Evolutionary conservation across 306 rosid species (phyloP), one percentile per base, ranked within the genome.

Genomic region (Cercis canadensis): DNA sequence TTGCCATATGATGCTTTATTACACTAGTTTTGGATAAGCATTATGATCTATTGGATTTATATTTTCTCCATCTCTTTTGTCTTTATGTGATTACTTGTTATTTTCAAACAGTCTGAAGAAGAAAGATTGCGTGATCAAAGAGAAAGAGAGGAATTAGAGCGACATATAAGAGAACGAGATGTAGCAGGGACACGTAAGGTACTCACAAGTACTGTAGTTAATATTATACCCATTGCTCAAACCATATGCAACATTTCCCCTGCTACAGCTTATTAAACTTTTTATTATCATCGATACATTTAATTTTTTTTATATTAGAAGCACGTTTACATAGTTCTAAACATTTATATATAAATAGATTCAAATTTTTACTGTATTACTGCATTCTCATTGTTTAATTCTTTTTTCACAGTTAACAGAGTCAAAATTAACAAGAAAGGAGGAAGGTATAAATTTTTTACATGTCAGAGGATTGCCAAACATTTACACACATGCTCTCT

Each of bases 61-160:
- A 45, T 53, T 52, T 64, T 54, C 32, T 67, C 12, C 2, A 31
- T 56, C 57, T 52, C 45, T 66, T 37, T 46, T 18, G 34, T 46
- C 18, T 21, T 62, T 16, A 45, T 65, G 51, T 70, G 55, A 46
- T 60, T 67, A 36, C 37, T 36, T 75, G 73, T 70, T 32, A 54
- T 74, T 54, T 65, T 63, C 32, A 36, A 80, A 79, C 86, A 92
- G 96, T 93, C 96, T 6, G 96, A 90, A 53, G 98, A 93, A 81
- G 99, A 94, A 77, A 85, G 87, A 63, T 47, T 89, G 78, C 94
- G 87, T 60, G 99, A 94, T 84, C 99, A 87, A 80, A 91, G 79
- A 80, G 99, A 89, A 78, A 84, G 86, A 84, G 97, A 94, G 67
- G 87, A 94, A 84, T 72, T 94, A 55, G 97, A 90, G 86, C 78